These are phyloP conservation scores for Oryza rufipogon DNA, from an alignment of 176 grass and related monocot genomes.

Conservation along the genomic window DNA sequence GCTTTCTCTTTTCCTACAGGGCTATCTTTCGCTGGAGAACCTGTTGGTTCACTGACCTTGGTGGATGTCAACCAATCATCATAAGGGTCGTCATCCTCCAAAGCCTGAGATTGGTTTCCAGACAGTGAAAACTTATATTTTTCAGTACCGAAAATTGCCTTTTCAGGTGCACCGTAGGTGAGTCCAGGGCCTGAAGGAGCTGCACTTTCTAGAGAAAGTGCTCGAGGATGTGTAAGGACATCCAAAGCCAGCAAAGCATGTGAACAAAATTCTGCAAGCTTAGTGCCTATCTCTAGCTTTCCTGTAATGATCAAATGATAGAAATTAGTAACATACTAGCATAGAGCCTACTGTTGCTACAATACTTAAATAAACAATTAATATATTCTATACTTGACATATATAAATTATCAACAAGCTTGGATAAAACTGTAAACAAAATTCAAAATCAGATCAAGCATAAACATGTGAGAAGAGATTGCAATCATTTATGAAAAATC, in stretches of 20 bases:
- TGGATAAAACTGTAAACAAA: neutral
- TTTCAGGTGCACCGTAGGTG: constrained; percentile 19
- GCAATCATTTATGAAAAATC: neutral
- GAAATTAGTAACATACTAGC: neutral
- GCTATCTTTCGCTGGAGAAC: constrained; percentile 19
- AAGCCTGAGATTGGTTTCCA: constrained; percentile 20
- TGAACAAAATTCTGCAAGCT: constrained; percentile 65
- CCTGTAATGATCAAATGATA: constrained; percentile 59
- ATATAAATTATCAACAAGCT: neutral
- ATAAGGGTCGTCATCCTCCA: constrained; percentile 55
- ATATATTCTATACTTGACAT: neutral
- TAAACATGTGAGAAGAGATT: neutral
- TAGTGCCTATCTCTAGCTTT: constrained; percentile 70
- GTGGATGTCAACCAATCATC: constrained; percentile 53
- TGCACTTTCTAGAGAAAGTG: constrained; percentile 55
- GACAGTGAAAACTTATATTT: constrained; percentile 21
- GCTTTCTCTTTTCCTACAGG: constrained; percentile 17
- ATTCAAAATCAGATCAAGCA: neutral
- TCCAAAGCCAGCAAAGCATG: constrained; percentile 72
- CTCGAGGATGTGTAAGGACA: constrained; percentile 83
- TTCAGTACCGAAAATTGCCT: constrained; percentile 30
- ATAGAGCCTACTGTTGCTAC: neutral
- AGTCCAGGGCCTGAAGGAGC: constrained; percentile 39
- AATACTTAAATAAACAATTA: neutral
- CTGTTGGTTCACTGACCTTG: constrained; percentile 49